phyloP scores from a whole-genome alignment of 192 early-diverging fungal genomes.

The Funneliformis mosseae region DNA sequence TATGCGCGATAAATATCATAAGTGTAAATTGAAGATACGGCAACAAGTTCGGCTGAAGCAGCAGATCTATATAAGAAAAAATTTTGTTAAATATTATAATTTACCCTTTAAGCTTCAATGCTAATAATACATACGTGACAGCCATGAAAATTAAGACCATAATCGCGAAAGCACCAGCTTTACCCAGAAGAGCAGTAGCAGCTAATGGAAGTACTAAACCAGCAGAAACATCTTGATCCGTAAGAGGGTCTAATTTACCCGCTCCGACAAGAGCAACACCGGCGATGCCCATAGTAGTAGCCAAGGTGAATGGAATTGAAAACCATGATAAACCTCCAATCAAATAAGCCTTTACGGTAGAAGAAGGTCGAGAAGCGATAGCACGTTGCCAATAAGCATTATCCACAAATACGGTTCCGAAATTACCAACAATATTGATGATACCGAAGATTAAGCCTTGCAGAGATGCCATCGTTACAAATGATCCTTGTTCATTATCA shows the following conservation, averaged over 20 bases:
- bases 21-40: constrained; percentile 71
- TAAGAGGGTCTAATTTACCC: neutral
- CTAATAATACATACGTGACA: constrained; percentile 67
- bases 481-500: constrained; percentile 62
- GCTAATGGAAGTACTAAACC: constrained; percentile 69
- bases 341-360: constrained; percentile 69
- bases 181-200: constrained; percentile 63
- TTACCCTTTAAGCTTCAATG: constrained; percentile 59
- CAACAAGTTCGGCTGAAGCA: constrained; percentile 74
- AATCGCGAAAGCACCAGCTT: constrained; percentile 64
- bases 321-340: constrained; percentile 81
- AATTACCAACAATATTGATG: constrained; percentile 77
- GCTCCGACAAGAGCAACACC: constrained; percentile 64
- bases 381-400: constrained; percentile 79
- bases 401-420: constrained; percentile 76
- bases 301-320: constrained; percentile 72
- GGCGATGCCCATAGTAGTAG: constrained; percentile 70
- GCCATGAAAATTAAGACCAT: constrained; percentile 76
- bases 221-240: constrained; percentile 56
- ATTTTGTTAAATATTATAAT: constrained; percentile 46
- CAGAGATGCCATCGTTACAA: constrained; percentile 65
- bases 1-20: constrained; percentile 76
- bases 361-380: constrained; percentile 66
- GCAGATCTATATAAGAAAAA: constrained; percentile 43
- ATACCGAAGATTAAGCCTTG: constrained; percentile 73